Conservation (phyloP, 1,284 basidiomycete genomes). For the Cutaneotrichosporon spelunceum region DNA sequence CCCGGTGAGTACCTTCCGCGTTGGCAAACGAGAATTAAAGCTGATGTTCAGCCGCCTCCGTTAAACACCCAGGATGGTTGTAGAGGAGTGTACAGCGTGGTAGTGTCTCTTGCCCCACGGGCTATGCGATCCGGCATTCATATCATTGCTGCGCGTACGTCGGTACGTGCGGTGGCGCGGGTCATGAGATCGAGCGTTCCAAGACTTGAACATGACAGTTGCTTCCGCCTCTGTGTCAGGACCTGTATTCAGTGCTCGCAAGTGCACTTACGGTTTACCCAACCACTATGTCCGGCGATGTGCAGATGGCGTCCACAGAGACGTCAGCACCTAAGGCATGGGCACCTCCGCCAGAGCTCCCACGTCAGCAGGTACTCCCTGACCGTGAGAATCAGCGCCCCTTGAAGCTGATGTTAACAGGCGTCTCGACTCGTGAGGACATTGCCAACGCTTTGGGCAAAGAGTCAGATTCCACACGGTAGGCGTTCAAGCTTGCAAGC, state of each 20-base stretch:
- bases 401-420: not conserved
- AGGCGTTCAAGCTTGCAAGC: not conserved
- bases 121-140: constrained; percentile 29
- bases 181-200: not conserved
- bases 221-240: not conserved
- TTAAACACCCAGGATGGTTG: constrained; percentile 25
- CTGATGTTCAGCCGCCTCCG: constrained; percentile 27
- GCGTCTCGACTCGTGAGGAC: constrained; percentile 6
- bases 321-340: not conserved
- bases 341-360: constrained; percentile 2
- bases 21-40: not conserved
- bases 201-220: not conserved
- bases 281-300: constrained; percentile 4
- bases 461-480: constrained; percentile 31
- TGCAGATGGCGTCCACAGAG: constrained; percentile 3
- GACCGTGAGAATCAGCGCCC: not conserved
- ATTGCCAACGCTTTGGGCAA: constrained; percentile 23
- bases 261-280: not conserved
- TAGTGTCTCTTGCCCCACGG: constrained; percentile 23
- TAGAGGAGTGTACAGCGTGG: constrained; percentile 28
- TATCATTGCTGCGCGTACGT: constrained; percentile 8
- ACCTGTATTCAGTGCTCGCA: not conserved
- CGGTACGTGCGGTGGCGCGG: not conserved
- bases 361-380: not conserved
- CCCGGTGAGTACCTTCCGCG: constrained; percentile 68